A percentile compares a stretch with the other conserved stretches of the same genome.
These are phyloP conservation scores for Hyaloscypha finlandica DNA, from an alignment of 495 filamentous ascomycete genomes.

Conservation along the genomic window DNA sequence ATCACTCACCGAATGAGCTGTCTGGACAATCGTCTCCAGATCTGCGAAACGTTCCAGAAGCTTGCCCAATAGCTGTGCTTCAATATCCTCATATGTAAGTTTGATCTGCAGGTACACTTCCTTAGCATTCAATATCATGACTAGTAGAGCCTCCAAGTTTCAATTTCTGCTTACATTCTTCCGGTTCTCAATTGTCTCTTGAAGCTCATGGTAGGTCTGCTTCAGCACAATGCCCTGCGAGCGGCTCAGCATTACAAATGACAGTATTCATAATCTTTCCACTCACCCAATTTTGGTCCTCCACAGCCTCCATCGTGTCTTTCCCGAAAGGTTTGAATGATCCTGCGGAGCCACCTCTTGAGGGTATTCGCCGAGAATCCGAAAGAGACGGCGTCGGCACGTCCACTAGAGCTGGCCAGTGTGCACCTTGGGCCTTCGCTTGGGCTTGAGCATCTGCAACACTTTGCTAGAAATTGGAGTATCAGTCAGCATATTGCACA, in stretches of 20 bases:
- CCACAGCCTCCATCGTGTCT: neutral
- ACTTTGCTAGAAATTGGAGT: neutral
- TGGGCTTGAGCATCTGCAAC: neutral
- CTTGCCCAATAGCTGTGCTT: neutral
- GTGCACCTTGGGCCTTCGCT: neutral
- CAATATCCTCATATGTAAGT: neutral
- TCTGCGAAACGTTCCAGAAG: neutral
- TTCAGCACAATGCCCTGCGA: neutral
- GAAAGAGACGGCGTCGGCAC: no score
- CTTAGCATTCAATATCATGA: neutral
- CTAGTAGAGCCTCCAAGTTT: neutral
- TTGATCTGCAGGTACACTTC: neutral
- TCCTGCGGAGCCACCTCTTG: neutral
- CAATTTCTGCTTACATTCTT: neutral
- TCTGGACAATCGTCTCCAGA: neutral
- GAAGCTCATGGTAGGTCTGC: neutral
- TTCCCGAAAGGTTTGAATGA: neutral
- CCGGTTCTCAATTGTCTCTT: neutral
- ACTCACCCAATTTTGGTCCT: neutral
- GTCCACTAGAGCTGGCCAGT: neutral
- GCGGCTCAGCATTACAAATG: neutral
- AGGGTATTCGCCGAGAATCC: neutral
- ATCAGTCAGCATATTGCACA: neutral
- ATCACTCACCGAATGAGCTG: neutral
- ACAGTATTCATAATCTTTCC: neutral